Base-by-base conservation (phyloP, 768 basidiomycete genomes). In the Pholiota microspora region DNA sequence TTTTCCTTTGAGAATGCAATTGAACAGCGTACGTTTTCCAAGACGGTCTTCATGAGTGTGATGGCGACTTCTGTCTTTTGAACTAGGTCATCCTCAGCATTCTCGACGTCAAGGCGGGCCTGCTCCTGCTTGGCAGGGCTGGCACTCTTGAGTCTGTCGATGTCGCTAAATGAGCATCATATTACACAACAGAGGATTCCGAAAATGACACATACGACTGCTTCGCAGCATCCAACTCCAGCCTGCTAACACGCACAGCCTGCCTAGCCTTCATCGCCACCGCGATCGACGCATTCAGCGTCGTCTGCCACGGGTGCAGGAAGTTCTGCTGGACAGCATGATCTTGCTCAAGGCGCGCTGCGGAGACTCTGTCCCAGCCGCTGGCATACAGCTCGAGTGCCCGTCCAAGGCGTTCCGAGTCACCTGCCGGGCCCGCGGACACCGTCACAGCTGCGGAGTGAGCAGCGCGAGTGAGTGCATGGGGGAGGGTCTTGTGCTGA, bases 21-120 rank as follows among this genome's bases (percentile, higher is more conserved):
- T 23, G 23, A 44, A 48, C n/a, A 2, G 77, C 89, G 51, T 59
- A 97, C 95, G 72, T 98, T 98, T 64, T 98, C 96, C 34, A 99
- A 80, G 13, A 98, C 96, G n/a, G 92, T 89, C 78, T 96, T 96
- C 94, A 97, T 96, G 40, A 94, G 81, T 2, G 89, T 91, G 63
- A 97, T 97, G 0, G 95, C 96, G 27, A 95, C 89, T 70, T 99
- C 97, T 21, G 97, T 99, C 78, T 93, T 94, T 69, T 95, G 94
- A 4, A 98, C 97, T 28, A 98, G 83, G 70, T 95, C 93, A 68
- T 99, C 97, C 63, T 94, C 91, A 7, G 91, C 90, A 58, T 93
- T 93, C 81, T 94, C 91, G 8, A 93, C 90, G 61, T 95, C 92
- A 18, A 97, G 84, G 45, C 91, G 78, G 3, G 94, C 91, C 49